A percentile compares a stretch with the other conserved stretches of the same genome.
Conservation (phyloP, 2,329 filamentous ascomycete species). For the Aspergillus arachidicola region DNA sequence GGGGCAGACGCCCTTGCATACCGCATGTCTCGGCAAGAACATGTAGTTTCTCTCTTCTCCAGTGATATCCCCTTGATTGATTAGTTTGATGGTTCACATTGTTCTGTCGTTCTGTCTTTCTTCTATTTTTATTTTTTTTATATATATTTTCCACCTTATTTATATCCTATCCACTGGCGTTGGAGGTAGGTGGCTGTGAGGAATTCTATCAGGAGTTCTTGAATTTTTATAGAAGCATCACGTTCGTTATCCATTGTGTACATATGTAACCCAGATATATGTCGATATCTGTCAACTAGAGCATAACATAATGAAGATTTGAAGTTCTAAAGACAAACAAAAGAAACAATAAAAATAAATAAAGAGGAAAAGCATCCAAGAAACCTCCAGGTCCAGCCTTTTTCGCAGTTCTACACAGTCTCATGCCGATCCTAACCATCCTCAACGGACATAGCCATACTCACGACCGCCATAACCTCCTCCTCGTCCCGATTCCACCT, state of each 20-base stretch:
- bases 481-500: neutral
- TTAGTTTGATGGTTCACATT: neutral
- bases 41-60: neutral
- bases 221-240: neutral
- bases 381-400: neutral
- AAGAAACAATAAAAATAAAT: neutral
- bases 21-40: slow-evolving; percentile 8
- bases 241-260: neutral
- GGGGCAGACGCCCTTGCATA: slow-evolving; percentile 11
- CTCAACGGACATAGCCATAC: neutral
- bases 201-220: neutral
- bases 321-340: neutral
- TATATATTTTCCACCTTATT: neutral
- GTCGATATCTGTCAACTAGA: neutral
- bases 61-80: neutral
- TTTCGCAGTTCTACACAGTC: neutral
- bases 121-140: neutral
- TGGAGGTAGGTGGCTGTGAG: neutral
- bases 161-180: neutral
- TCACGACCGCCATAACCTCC: neutral
- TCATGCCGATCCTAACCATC: neutral
- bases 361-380: neutral
- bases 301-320: neutral
- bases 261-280: too few relatives aligned
- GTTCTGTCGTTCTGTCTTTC: neutral